A percentile compares a stretch with the other conserved stretches of the same genome.
These are phyloP conservation scores for Teratosphaeria gauchensis DNA, from an alignment of 2,329 filamentous ascomycete genomes.

Conservation along the genomic window DNA sequence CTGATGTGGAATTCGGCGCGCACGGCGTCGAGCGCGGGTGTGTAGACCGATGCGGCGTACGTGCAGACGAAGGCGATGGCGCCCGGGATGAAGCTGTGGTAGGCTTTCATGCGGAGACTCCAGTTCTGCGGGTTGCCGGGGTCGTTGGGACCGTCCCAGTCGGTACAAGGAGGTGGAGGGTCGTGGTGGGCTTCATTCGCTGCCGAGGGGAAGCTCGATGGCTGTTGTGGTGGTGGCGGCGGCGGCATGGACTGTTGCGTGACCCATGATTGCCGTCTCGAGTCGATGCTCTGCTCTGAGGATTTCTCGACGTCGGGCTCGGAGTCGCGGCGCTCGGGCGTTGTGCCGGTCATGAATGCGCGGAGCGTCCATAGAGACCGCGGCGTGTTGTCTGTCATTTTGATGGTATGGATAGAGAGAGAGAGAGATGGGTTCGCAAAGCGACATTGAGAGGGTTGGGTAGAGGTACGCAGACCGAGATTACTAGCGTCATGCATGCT, in stretches of 20 bases:
- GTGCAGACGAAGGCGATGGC: slow-evolving; percentile 21
- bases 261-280: not conserved
- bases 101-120: slow-evolving; percentile 1
- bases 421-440: not conserved
- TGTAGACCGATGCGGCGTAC: slow-evolving; percentile 14
- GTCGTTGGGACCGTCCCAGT: slow-evolving; percentile 19
- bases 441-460: not conserved
- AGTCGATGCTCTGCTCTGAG: not conserved
- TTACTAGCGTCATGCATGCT: too few species aligned
- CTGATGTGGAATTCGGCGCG: too few species aligned
- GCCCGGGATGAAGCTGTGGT: not conserved
- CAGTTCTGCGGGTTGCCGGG: slow-evolving; percentile 16
- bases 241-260: not conserved
- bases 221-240: not conserved
- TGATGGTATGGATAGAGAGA: not conserved
- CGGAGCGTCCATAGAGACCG: not conserved
- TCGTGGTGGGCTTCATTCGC: not conserved
- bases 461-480: not conserved
- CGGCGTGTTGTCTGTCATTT: not conserved
- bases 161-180: not conserved
- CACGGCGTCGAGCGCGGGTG: too few species aligned
- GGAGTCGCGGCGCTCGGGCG: not conserved
- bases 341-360: not conserved
- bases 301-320: not conserved
- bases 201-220: not conserved